Base-by-base conservation (phyloP, 192 early-diverging fungal species). In the Coemansia sp. region DNA sequence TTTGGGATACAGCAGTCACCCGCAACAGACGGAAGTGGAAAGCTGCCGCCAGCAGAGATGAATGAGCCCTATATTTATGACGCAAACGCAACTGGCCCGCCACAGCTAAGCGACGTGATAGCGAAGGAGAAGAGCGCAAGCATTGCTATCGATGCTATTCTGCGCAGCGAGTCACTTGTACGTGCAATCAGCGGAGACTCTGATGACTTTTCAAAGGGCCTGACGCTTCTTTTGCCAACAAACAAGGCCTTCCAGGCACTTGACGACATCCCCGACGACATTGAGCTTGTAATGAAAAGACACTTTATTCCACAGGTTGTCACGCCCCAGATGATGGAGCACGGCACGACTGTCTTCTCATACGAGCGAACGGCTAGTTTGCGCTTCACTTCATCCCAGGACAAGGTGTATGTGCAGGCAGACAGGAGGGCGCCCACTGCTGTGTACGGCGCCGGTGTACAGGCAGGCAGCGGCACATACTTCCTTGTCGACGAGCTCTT, bases 131-230 rank as follows among this genome's bases (percentile, higher is more conserved):
- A 74, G 63, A 66, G 80, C 44, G 74, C 75, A 1, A 83, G 68
- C 26, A 75, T 74, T 15, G 75, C 80, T 15, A 64, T 83, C 48
- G 72, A 83, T 21, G 80, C 75, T 2, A 76, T 83, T 59, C 62
- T 83, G 68, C 71, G 64, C 11, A 76, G 71, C 32, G 80, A 83
- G 66, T 40, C 65, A 5, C 66, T 83, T 23, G 56, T 74, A 66
- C 80, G 80, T 23, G 80, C 80, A 1, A 64, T 83, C 41, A 77
- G 75, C 67, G 80, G 80, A 11, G 75, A 67, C 56, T 83, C 80
- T 41, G 53, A 45, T 8, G 80, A 77, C 68, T 83, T 83, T 67
- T 43, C 23, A 19, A 19, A 56, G 1, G 75, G 80, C 9, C 65
- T 83, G 21, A 83, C 80, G 8, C 63, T 83, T 41, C 65, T 83